Evolutionary conservation across 108 stramenopile genomes (phyloP), one percentile per base, ranked within the genome.

Genomic region (Nitzschia sp.): DNA sequence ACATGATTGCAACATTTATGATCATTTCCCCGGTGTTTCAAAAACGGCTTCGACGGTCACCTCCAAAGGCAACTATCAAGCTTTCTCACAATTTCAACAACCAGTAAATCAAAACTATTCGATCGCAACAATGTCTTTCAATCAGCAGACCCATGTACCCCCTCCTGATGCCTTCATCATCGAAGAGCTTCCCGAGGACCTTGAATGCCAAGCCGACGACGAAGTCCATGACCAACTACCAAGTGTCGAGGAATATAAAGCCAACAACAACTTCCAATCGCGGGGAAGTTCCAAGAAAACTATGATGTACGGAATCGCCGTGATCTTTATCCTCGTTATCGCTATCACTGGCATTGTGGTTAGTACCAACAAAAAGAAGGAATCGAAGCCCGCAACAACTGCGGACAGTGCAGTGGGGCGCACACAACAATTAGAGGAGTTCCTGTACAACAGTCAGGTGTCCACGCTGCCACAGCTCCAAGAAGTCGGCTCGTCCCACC

Each of bases 241-340:
- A 36, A 54, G 42, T 32, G 63, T 77, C 17, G 76, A 77, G 46
- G 76, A 77, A 70, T 68, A 64, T 54, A 77, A 77, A 57, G 63
- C 63, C 5, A 34, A 63, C 15, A 33, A 25, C 24, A 38, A 28
- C 26, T 18, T 51, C 21, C 49, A 51, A 23, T 9, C 36, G 36
- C 54, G 19, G 13, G 19, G 33, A 51, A 51, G 49, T 19, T 51
- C 49, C 49, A 51, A 21, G 49, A 51, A 19, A 19, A 51, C 4
- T 5, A 8, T 21, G 4, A 17, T 51, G 13, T 23, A 21, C 49
- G 49, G 4, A 9, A 4, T 19, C 21, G 49, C 4, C 21, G 13
- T 19, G 18, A n/a, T 51, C n/a, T n/a, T 19, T 8, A 23, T 17
- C 4, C 13, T 51, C 49, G 4, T 51, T 23, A 5, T 51, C 18